Evolutionary conservation across 176 grass and related monocot genomes (phyloP), one percentile per base, ranked within the genome.

Genomic region (Tillandsia fasciculata): DNA sequence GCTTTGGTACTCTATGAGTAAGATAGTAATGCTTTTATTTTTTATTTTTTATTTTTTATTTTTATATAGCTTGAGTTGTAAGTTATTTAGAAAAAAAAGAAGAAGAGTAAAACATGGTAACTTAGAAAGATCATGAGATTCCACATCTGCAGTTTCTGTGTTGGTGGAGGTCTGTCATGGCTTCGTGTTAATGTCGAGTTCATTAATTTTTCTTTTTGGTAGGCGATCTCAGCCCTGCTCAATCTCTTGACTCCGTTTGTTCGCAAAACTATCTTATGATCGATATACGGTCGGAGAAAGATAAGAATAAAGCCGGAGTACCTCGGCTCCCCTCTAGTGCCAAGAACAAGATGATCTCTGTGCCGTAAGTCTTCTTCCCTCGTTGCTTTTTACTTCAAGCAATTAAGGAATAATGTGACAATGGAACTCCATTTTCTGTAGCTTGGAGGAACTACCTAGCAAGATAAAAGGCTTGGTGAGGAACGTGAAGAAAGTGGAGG

Each of bases 301-400:
- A 97, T 47, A 97, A 92, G 81, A 73, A 66, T 77, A 90, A 90
- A 83, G 77, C 86, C 28, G 93, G 93, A 65, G 86, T 92, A 70
- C 93, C 93, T 13, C 79, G 85, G 70, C 82, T 97, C 49, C 93
- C 93, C 0, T 72, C 84, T 8, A 84, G 74, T 77, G 84, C 79
- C 0, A 90, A 92, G 82, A 92, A 90, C 77, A 87, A 78, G 75
- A 67, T 97, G 69, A 77, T 97, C 76, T 80, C 82, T 27, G 65
- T 97, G 66, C 82, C 89, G 86, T 92, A 87, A 8, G 83, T 67
- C 53, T 48, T 15, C 3, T 51, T 15, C 33, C 52, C 24, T 49
- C 6, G 5, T 15, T 0, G 18, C 8, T 24, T 15, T 9, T 57
- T 68, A 48, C 29, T n/a, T 33, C 8, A n/a, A n/a, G 0, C 12